Percentiles rank a stretch among this genome's conserved stretches.
Conservation (phyloP, 495 filamentous ascomycete genomes). For the Aspergillus nanangensis region DNA sequence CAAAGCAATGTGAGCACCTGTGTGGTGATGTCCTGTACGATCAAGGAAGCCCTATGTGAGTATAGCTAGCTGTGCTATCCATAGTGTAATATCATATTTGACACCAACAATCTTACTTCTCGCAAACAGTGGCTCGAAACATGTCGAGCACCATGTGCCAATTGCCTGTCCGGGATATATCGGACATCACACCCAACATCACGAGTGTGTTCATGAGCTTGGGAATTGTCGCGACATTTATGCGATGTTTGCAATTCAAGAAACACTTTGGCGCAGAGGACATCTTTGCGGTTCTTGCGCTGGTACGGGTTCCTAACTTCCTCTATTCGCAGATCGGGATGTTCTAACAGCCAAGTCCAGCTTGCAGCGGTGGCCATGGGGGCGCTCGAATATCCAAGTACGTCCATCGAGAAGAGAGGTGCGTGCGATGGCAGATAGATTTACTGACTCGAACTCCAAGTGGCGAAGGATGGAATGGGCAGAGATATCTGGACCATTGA, state of each 20-base stretch:
- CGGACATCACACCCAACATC: constrained; percentile 6
- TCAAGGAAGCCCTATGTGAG: constrained; percentile 8
- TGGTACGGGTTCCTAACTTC: too few relatives aligned
- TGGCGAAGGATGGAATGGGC: constrained; percentile 3
- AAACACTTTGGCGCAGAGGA: constrained; percentile 9
- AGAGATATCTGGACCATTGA: constrained; percentile 5
- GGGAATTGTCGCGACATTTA: constrained; percentile 6
- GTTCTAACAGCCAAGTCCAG: too few relatives aligned
- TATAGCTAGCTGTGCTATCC: background rate
- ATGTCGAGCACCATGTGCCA: constrained; percentile 5
- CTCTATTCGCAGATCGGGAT: too few relatives aligned
- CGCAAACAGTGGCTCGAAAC: constrained; percentile 4
- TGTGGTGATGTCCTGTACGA: background rate
- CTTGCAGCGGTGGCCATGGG: constrained; percentile 1
- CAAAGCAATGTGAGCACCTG: constrained; percentile 3
- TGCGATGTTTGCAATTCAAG: constrained; percentile 2
- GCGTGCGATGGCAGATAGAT: background rate
- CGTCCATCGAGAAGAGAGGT: background rate
- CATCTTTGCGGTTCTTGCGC: constrained; percentile 4
- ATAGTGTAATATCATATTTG: too few relatives aligned
- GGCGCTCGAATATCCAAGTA: constrained; percentile 6
- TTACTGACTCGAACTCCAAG: background rate
- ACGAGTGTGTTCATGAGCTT: constrained; percentile 8
- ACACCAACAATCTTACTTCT: too few relatives aligned
- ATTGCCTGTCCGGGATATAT: constrained; percentile 5